These are phyloP conservation scores for Aspergillus sclerotioniger DNA, from an alignment of 495 filamentous ascomycete genomes.

Conservation along the genomic window DNA sequence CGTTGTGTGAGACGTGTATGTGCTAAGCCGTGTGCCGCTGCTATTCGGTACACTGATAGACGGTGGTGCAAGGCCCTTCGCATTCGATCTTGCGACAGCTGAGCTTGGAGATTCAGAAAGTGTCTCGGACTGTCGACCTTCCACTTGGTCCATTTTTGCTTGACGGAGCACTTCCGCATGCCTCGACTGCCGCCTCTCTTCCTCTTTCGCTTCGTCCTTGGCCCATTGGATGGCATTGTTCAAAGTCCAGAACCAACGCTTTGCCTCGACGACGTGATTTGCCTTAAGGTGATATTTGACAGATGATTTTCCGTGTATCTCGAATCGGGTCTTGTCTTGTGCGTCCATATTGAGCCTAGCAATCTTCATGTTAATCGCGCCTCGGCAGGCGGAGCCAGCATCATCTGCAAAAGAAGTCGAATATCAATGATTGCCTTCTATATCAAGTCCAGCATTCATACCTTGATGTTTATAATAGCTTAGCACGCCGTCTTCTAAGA, in stretches of 20 bases:
- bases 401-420: conserved; percentile 58
- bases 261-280: conserved; percentile 71
- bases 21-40: conserved; percentile 42
- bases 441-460: conserved; percentile 23
- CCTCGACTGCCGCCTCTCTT: conserved; percentile 69
- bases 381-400: conserved; percentile 69
- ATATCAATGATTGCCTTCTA: not conserved
- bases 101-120: conserved; percentile 30
- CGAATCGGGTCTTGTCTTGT: conserved; percentile 94
- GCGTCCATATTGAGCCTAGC: conserved; percentile 92
- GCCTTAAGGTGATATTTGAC: conserved; percentile 98
- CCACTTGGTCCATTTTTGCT: conserved; percentile 63
- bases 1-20: conserved; percentile 50
- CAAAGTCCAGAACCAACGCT: conserved; percentile 87
- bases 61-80: conserved; percentile 38
- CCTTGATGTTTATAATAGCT: conserved; percentile 99
- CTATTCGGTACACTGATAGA: conserved; percentile 34
- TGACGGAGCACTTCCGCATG: conserved; percentile 75
- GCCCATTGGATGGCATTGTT: conserved; percentile 99
- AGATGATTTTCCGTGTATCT: conserved; percentile 96
- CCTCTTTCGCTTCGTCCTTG: conserved; percentile 92
- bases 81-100: conserved; percentile 32
- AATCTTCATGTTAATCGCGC: conserved; percentile 98
- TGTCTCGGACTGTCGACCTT: conserved; percentile 34
- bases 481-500: conserved; percentile 92